Base-by-base conservation (phyloP, 495 filamentous ascomycete species). In the Annulohypoxylon bovei region DNA sequence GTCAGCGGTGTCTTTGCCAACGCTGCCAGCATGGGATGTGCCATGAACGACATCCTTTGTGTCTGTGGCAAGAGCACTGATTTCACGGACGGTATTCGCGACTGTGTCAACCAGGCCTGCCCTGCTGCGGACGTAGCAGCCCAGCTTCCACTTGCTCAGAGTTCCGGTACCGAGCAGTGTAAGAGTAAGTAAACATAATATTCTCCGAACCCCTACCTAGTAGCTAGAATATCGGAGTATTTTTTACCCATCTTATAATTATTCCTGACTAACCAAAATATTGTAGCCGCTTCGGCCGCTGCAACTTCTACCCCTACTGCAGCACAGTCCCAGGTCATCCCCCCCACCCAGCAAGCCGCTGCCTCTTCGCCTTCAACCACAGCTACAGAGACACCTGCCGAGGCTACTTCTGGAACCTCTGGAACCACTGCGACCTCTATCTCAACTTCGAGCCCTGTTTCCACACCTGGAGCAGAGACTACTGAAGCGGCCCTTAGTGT, bases 161-260 rank as follows among this genome's bases (percentile, higher is more conserved):
- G 58, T 7, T 80, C 77, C 55, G 71, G 64, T 14, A 42, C 50
- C 18, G 39, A 62, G 3, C 20, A 76, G 16, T 83, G 81, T 64
- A 75, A 78, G 57, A 66, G 81, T 82, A 63, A 78, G 81, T 72
- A 42, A 60, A 12, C 7, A 18, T 9, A 37, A 67, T 22, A 14
- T 23, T n/a, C n/a, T n/a, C n/a, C n/a, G n/a, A n/a, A n/a, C n/a
- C n/a, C n/a, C n/a, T n/a, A n/a, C n/a, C n/a, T n/a, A n/a, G n/a
- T n/a, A n/a, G n/a, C n/a, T n/a, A n/a, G n/a, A n/a, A n/a, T 4
- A 7, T 25, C 25, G 7, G 35, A 22, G 7, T 16, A 20, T 28
- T 20, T 37, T 12, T 22, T 4, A 11, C 39, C 30, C 11, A 35
- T 46, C 8, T 12, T 47, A 7, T 37, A 12, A 49, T 23, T 1